phyloP scores from a whole-genome alignment of 2,329 filamentous ascomycete genomes.

The Fusarium oligoseptatum region DNA sequence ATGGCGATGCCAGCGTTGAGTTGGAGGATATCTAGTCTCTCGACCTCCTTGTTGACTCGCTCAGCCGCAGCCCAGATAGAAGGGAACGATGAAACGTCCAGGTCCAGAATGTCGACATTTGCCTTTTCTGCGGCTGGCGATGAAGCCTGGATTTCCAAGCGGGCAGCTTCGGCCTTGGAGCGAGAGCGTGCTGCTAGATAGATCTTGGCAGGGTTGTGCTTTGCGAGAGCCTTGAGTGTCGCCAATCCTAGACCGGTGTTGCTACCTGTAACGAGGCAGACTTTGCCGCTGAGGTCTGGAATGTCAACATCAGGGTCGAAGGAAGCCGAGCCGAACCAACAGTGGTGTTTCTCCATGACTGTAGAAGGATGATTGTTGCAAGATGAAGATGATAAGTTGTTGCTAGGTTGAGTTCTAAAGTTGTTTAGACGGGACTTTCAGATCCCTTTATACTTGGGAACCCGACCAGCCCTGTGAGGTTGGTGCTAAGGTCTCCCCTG shows the following conservation, averaged over 20 bases:
- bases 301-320: constrained; percentile 15
- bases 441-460: not conserved
- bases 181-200: constrained; percentile 11
- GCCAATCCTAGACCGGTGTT: constrained; percentile 15
- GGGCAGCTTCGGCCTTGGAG: not conserved
- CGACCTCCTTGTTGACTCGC: constrained; percentile 6
- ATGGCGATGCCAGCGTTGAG: constrained; percentile 13
- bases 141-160: not conserved
- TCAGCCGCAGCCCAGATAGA: constrained; percentile 11
- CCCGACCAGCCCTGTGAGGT: not conserved
- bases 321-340: not conserved
- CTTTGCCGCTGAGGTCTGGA: constrained; percentile 4
- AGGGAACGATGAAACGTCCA: constrained; percentile 12
- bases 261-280: constrained; percentile 15
- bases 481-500: not conserved
- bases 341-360: not conserved
- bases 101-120: constrained; percentile 7
- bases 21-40: constrained; percentile 11
- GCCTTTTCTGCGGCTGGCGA: not conserved
- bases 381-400: not conserved
- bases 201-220: not conserved
- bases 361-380: not conserved
- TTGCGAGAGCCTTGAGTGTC: not conserved
- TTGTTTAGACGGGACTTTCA: not conserved
- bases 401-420: not conserved